A percentile compares a stretch with the other conserved stretches of the same genome.
Conservation (phyloP, 2,329 filamentous ascomycete genomes). For the Neofusicoccum sp. region DNA sequence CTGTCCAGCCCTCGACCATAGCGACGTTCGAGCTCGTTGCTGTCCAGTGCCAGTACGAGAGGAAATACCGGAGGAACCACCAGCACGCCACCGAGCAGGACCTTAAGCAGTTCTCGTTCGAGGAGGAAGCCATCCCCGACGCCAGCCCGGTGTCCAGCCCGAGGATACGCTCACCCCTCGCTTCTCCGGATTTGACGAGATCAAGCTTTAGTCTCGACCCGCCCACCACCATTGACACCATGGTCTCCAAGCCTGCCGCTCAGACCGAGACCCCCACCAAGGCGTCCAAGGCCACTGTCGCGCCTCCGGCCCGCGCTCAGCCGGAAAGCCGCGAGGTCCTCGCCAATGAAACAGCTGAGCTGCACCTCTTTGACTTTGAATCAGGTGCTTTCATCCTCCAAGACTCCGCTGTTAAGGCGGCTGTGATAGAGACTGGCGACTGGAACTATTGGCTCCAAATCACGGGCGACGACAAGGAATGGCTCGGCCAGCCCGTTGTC, state of each 20-base stretch:
- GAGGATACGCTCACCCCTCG: conserved; percentile 40
- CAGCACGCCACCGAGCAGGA: conserved; percentile 81
- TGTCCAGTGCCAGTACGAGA: conserved; percentile 94
- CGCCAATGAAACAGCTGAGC: conserved; percentile 74
- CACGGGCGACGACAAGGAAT: conserved; percentile 72
- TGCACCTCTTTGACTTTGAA: conserved; percentile 91
- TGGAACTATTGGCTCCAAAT: conserved; percentile 98
- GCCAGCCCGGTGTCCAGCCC: conserved; percentile 61
- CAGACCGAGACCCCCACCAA: conserved; percentile 47
- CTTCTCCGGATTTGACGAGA: conserved; percentile 29
- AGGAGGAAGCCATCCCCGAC: conserved; percentile 62
- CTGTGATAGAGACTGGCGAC: conserved; percentile 80
- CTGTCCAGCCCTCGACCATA: conserved; percentile 70
- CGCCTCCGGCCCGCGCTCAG: conserved; percentile 61
- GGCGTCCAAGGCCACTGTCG: conserved; percentile 56
- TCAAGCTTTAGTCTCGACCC: conserved; percentile 20
- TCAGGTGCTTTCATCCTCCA: conserved; percentile 83
- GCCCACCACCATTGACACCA: conserved; percentile 17
- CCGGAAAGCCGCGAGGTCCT: conserved; percentile 75
- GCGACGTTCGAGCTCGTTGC: conserved; percentile 80
- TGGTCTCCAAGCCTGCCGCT: conserved; percentile 27
- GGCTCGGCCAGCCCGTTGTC: conserved; percentile 82
- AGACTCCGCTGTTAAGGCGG: conserved; percentile 73
- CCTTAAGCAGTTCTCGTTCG: conserved; percentile 80
- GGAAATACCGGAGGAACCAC: conserved; percentile 82